A percentile compares a stretch with the other conserved stretches of the same genome.
Evolutionary conservation across 495 filamentous ascomycete species (phyloP).

Genomic region (Penicillium turbatum): DNA sequence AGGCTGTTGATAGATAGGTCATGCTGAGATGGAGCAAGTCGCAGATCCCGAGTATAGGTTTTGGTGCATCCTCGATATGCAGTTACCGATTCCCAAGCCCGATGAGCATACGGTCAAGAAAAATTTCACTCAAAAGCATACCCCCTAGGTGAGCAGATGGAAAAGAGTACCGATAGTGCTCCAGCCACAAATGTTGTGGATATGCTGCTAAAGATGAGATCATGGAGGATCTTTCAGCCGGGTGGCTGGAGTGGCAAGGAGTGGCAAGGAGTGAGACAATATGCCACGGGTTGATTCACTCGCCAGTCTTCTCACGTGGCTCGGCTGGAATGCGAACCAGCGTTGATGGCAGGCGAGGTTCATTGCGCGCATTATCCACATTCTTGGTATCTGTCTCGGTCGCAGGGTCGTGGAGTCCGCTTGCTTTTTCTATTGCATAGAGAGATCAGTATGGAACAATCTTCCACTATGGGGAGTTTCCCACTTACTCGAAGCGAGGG

Average conservation of each 20-base stretch:
- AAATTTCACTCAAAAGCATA: too few species aligned
- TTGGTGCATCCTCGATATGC: background rate
- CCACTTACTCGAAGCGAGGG: conserved; percentile 91
- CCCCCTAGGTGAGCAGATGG: background rate
- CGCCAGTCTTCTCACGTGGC: conserved; percentile 17
- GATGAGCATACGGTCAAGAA: background rate
- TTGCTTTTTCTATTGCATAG: conserved; percentile 19
- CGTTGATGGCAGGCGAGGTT: conserved; percentile 32
- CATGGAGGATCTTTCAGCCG: background rate
- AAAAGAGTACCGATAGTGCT: background rate
- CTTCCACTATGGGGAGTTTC: conserved; percentile 9
- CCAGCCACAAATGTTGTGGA: background rate
- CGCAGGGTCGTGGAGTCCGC: conserved; percentile 17
- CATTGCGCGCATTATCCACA: conserved; percentile 2
- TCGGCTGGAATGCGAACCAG: conserved; percentile 41
- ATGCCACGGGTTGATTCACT: conserved; percentile 13
- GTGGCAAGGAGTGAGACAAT: background rate
- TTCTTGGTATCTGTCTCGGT: conserved; percentile 10
- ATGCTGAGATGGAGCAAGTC: background rate
- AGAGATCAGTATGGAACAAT: background rate
- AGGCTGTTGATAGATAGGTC: background rate
- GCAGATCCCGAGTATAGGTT: background rate
- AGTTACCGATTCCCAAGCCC: background rate
- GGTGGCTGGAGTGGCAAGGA: too few species aligned
- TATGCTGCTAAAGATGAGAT: background rate